phyloP scores from a whole-genome alignment of 805 yeast species.

The Wickerhamomyces kurtzmanii region DNA sequence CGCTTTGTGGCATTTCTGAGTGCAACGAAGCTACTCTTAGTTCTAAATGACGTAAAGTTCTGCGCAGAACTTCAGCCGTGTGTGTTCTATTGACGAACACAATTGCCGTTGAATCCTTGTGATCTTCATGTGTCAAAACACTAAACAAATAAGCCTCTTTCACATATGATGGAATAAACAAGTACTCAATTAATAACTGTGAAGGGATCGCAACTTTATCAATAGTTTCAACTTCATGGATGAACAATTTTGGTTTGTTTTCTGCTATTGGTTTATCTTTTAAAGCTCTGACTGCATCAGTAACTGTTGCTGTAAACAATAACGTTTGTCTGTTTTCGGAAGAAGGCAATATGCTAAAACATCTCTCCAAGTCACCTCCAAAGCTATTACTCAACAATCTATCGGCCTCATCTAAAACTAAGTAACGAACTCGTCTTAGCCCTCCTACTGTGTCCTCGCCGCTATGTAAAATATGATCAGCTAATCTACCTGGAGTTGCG shows the following conservation, averaged over 20 bases:
- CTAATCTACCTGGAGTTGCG: slow-evolving; percentile 95
- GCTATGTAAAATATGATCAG: slow-evolving; percentile 80
- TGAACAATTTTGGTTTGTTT: slow-evolving; percentile 44
- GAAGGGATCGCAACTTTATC: slow-evolving; percentile 78
- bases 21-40: slow-evolving; percentile 84
- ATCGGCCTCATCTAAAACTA: slow-evolving; percentile 96
- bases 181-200: slow-evolving; percentile 52
- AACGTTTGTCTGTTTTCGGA: slow-evolving; percentile 75
- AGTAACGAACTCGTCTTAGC: slow-evolving; percentile 62
- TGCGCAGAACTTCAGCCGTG: slow-evolving; percentile 80
- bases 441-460: slow-evolving; percentile 86
- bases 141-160: slow-evolving; percentile 82
- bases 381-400: slow-evolving; percentile 78
- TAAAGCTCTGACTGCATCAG: slow-evolving; percentile 80
- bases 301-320: slow-evolving; percentile 91
- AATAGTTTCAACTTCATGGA: slow-evolving; percentile 66
- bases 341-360: slow-evolving; percentile 64
- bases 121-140: slow-evolving; percentile 52
- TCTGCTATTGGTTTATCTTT: slow-evolving; percentile 51
- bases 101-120: slow-evolving; percentile 60
- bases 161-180: slow-evolving; percentile 78
- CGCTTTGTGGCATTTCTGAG: slow-evolving; percentile 89
- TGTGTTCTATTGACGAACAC: slow-evolving; percentile 86
- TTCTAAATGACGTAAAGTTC: slow-evolving; percentile 65
- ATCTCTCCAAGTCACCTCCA: slow-evolving; percentile 64